Conservation (phyloP, 805 yeast genomes). For the Kuraishia capsulata region DNA sequence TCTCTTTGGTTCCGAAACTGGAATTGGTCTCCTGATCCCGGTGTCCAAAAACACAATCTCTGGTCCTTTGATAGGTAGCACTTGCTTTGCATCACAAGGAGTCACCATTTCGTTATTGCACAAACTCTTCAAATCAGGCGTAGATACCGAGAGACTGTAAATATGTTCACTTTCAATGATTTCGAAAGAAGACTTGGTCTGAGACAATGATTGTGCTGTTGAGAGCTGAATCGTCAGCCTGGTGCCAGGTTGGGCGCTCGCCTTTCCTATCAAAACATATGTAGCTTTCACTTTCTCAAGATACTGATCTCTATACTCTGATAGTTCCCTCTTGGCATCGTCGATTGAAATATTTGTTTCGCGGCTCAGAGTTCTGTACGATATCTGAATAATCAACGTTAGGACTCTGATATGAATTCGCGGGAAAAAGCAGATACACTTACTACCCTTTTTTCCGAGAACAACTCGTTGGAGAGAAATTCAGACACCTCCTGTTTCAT, state of each 20-base stretch:
- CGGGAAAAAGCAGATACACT: neutral
- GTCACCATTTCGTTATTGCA: constrained; percentile 1
- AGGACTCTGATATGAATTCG: neutral
- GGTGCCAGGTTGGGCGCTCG: constrained; percentile 5
- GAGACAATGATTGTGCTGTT: constrained; percentile 11
- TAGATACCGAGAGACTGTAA: constrained; percentile 2
- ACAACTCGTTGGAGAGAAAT: neutral
- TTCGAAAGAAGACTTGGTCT: constrained; percentile 19
- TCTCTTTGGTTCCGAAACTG: neutral
- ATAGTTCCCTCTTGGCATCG: constrained; percentile 29
- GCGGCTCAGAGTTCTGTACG: constrained; percentile 33
- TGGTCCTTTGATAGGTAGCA: constrained; percentile 11
- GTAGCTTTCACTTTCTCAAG: constrained; percentile 27
- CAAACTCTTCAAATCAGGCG: neutral
- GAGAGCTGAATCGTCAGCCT: neutral
- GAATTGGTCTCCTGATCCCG: neutral
- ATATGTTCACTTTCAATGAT: constrained; percentile 25
- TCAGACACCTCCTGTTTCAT: neutral
- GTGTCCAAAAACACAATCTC: neutral
- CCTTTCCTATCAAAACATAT: constrained; percentile 30
- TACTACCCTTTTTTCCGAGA: constrained; percentile 1
- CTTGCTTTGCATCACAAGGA: constrained; percentile 6
- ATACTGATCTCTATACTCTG: constrained; percentile 27
- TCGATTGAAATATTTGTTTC: constrained; percentile 25
- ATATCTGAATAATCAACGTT: constrained; percentile 13